Conservation (phyloP, 1,139 yeast genomes). For the Nakaseomyces delphensis region DNA sequence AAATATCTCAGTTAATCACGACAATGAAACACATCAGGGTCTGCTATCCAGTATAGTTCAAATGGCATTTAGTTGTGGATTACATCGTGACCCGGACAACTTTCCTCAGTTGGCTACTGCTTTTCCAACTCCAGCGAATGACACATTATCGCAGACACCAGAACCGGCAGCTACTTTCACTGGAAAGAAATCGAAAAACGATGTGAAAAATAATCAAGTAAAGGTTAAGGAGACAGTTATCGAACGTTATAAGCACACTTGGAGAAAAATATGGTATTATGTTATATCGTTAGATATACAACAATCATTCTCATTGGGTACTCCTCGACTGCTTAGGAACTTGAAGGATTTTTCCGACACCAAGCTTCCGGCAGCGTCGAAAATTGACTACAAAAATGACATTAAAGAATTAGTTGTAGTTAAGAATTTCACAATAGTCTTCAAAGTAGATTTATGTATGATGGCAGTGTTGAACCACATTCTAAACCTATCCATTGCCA, state of each 20-base stretch:
- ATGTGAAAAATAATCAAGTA: slow-evolving; percentile 10
- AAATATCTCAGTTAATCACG: slow-evolving; percentile 30
- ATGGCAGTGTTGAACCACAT: slow-evolving; percentile 30
- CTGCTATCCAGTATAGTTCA: slow-evolving; percentile 40
- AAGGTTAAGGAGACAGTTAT: slow-evolving; percentile 26
- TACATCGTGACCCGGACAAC: slow-evolving; percentile 46
- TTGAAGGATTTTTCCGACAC: slow-evolving; percentile 33
- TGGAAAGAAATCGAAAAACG: slow-evolving; percentile 6
- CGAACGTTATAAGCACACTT: slow-evolving; percentile 32
- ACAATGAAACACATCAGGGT: slow-evolving; percentile 40
- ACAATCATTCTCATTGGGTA: slow-evolving; percentile 39
- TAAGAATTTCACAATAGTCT: slow-evolving; percentile 29
- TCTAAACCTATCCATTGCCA: slow-evolving; percentile 29
- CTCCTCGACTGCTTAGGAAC: slow-evolving; percentile 33
- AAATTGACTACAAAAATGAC: slow-evolving; percentile 30
- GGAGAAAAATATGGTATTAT: slow-evolving; percentile 44
- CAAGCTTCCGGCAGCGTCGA: slow-evolving; percentile 31
- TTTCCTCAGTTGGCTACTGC: slow-evolving; percentile 33
- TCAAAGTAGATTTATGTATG: slow-evolving; percentile 30
- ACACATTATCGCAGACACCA: slow-evolving; percentile 7
- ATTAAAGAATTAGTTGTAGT: slow-evolving; percentile 30
- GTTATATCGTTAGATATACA: slow-evolving; percentile 38
- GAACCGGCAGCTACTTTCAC: not conserved
- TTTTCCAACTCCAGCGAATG: slow-evolving; percentile 13
- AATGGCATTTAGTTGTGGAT: slow-evolving; percentile 47